Conservation (phyloP, 1,284 basidiomycete species). For the Austroboletus niveus region DNA sequence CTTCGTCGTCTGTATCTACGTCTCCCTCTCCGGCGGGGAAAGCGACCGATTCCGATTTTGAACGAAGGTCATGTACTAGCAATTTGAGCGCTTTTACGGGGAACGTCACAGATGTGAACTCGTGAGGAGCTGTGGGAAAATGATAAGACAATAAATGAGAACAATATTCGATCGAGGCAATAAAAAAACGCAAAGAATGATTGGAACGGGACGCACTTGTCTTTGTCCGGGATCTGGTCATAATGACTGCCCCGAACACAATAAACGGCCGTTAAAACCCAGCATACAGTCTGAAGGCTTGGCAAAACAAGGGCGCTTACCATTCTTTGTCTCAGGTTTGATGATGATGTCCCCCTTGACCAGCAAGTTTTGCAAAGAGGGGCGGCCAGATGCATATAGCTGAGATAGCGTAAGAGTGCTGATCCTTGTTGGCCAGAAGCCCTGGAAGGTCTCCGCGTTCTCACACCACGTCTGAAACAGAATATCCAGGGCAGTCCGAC, state of each 20-base stretch:
- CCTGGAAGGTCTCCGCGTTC: constrained; percentile 90
- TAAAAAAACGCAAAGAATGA: constrained; percentile 8
- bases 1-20: constrained; percentile 78
- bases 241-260: constrained; percentile 66
- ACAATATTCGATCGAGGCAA: constrained; percentile 9
- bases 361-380: constrained; percentile 60
- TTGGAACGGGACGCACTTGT: constrained; percentile 54
- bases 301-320: constrained; percentile 44
- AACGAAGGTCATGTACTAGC: constrained; percentile 79
- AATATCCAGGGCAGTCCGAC: constrained; percentile 70
- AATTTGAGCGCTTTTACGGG: constrained; percentile 90
- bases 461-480: constrained; percentile 91
- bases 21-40: constrained; percentile 56
- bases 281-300: constrained; percentile 4
- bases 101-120: constrained; percentile 86
- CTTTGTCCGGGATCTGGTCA: constrained; percentile 91
- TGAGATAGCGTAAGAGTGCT: constrained; percentile 82
- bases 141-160: constrained; percentile 9
- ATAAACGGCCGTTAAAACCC: constrained; percentile 16
- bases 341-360: constrained; percentile 96
- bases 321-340: constrained; percentile 73
- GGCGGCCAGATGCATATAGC: constrained; percentile 67
- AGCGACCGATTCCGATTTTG: constrained; percentile 65
- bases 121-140: constrained; percentile 64
- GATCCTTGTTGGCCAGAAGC: constrained; percentile 87